Percentiles rank a stretch among this genome's conserved stretches.
Conservation (phyloP, 192 early-diverging fungal genomes). For the Coemansia sp. region DNA sequence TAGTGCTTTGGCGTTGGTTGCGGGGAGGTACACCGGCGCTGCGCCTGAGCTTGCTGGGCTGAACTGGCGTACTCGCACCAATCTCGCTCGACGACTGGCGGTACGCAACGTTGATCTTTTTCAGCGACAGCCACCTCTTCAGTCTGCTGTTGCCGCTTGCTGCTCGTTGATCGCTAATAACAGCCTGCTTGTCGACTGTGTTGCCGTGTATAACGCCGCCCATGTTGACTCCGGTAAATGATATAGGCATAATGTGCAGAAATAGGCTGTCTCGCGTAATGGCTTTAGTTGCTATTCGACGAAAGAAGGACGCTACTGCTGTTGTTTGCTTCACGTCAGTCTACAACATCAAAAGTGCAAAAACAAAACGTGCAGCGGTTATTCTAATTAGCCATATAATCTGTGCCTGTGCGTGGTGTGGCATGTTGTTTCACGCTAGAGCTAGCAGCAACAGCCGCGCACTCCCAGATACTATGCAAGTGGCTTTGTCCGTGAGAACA, state of each 20-base stretch:
- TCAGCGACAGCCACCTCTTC: slow-evolving; percentile 50
- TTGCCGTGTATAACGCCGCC: slow-evolving; percentile 1
- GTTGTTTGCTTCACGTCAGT: not conserved
- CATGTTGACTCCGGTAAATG: not conserved
- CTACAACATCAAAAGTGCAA: not conserved
- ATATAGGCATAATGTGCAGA: not conserved
- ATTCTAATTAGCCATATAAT: not conserved
- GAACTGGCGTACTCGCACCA: not conserved
- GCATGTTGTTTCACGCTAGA: not conserved
- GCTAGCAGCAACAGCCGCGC: not conserved
- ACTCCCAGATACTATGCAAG: not conserved
- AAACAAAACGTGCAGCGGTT: not conserved
- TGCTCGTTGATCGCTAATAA: not conserved
- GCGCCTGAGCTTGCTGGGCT: slow-evolving; percentile 1
- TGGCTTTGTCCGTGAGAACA: not conserved
- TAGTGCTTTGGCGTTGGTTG: not conserved
- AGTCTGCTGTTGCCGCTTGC: slow-evolving; percentile 16
- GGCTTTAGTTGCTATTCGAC: not conserved
- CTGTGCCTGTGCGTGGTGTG: not conserved
- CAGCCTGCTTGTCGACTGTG: not conserved
- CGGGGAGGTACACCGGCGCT: not conserved
- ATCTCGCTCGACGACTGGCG: not conserved
- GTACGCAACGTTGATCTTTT: slow-evolving; percentile 18
- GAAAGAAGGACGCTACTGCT: not conserved
- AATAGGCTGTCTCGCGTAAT: not conserved